Percentiles rank a stretch among this genome's conserved stretches.
These are phyloP conservation scores for Fusarium foetens DNA, from an alignment of 2,329 filamentous ascomycete genomes.

Conservation along the genomic window DNA sequence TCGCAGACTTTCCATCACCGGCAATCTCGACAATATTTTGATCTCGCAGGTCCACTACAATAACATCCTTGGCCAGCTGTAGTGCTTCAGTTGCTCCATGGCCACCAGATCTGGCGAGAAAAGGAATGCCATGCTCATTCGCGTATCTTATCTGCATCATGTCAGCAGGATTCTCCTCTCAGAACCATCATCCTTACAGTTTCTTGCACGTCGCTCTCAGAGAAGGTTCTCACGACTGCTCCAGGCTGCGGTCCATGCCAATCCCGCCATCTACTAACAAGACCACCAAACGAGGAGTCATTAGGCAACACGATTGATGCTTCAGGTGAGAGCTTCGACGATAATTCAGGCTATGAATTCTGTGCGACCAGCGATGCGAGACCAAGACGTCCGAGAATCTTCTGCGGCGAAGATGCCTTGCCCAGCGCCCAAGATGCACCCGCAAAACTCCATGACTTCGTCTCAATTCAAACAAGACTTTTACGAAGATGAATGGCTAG, in stretches of 20 bases:
- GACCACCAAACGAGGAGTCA: neutral
- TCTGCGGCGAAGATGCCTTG: neutral
- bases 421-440: slow-evolving; percentile 19
- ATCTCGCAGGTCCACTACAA: slow-evolving; percentile 17
- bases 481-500: accelerated
- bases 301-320: slow-evolving; percentile 11
- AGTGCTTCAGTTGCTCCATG: slow-evolving; percentile 31
- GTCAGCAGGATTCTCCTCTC: neutral
- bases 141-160: slow-evolving; percentile 16
- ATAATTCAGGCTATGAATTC: slow-evolving; percentile 13
- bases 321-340: slow-evolving; percentile 5
- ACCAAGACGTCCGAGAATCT: slow-evolving; percentile 7
- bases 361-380: slow-evolving; percentile 4
- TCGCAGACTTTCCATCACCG: neutral
- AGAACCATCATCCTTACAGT: neutral
- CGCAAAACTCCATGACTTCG: slow-evolving; percentile 17
- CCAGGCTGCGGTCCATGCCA: slow-evolving; percentile 26
- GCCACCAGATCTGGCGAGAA: slow-evolving; percentile 25
- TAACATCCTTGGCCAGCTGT: slow-evolving; percentile 8
- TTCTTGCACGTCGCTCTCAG: slow-evolving; percentile 28
- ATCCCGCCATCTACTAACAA: slow-evolving; percentile 24
- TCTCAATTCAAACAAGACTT: accelerated
- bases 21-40: neutral
- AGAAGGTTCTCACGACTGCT: slow-evolving; percentile 11
- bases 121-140: slow-evolving; percentile 3